phyloP scores from a whole-genome alignment of 805 yeast genomes.

The Wickerhamomyces chambardii region DNA sequence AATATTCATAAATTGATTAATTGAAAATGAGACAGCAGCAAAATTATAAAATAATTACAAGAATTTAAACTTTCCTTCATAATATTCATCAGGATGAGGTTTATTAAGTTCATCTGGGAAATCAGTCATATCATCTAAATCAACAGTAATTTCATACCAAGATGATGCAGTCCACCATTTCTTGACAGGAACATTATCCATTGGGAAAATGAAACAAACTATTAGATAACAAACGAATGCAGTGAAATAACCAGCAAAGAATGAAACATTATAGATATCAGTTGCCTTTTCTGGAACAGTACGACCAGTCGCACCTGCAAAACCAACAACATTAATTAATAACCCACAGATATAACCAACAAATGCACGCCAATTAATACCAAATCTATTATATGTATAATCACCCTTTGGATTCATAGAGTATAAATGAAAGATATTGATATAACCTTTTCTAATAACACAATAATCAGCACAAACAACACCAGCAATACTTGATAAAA shows the following conservation, averaged over 20 bases:
- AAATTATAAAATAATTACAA: too few species aligned
- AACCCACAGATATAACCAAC: slow-evolving; percentile 70
- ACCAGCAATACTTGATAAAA: slow-evolving; percentile 72
- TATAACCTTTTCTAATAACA: slow-evolving; percentile 59
- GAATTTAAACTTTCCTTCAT: too few species aligned
- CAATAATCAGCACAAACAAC: slow-evolving; percentile 55
- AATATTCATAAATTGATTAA: too few species aligned
- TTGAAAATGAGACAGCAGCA: too few species aligned
- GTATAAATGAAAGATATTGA: slow-evolving; percentile 54
- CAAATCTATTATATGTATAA: slow-evolving; percentile 50
- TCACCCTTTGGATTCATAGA: slow-evolving; percentile 24
- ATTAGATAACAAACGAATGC: too few species aligned
- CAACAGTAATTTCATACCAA: too few species aligned
- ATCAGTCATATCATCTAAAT: too few species aligned
- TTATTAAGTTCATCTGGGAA: too few species aligned
- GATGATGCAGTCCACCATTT: too few species aligned
- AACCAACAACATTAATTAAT: slow-evolving; percentile 73
- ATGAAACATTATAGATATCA: slow-evolving; percentile 58
- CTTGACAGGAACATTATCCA: too few species aligned
- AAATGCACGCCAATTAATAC: slow-evolving; percentile 73
- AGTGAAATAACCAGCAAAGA: slow-evolving; percentile 70
- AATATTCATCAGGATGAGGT: too few species aligned
- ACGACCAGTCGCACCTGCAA: slow-evolving; percentile 66
- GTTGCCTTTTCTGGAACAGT: slow-evolving; percentile 79
- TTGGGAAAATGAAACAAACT: too few species aligned